phyloP scores from a whole-genome alignment of 257 asterid species.

The Gynochthodes officinalis region DNA sequence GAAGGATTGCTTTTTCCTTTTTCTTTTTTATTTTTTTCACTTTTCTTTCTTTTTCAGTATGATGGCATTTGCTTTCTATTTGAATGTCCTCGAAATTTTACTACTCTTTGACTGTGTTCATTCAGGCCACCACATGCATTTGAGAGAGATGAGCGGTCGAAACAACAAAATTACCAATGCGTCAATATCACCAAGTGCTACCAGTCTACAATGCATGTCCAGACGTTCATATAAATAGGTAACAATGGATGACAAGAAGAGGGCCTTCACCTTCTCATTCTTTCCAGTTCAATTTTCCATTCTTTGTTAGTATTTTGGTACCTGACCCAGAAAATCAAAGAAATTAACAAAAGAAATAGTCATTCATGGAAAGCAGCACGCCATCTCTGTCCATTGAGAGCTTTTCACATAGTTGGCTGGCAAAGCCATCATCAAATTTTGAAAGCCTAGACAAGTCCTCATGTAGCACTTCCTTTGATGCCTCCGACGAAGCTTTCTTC shows the following conservation, averaged over 20 bases:
- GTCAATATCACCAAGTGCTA: neutral
- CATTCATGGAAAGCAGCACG: slow-evolving; percentile 42
- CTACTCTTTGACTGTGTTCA: too few species aligned
- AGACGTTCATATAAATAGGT: too few species aligned
- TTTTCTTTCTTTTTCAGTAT: slow-evolving; percentile 35
- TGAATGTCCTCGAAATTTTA: neutral
- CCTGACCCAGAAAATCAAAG: neutral
- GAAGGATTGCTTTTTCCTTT: neutral
- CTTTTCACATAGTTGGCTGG: slow-evolving; percentile 71
- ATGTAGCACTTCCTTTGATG: slow-evolving; percentile 23
- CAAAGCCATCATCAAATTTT: slow-evolving; percentile 24
- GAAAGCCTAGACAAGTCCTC: slow-evolving; percentile 21
- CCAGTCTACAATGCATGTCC: neutral
- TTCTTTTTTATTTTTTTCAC: slow-evolving; percentile 23
- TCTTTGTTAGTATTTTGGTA: too few species aligned
- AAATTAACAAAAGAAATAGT: neutral
- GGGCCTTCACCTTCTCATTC: neutral
- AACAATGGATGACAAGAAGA: neutral
- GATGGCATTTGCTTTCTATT: slow-evolving; percentile 33
- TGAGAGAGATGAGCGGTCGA: too few species aligned
- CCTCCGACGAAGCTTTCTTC: slow-evolving; percentile 54
- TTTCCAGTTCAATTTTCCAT: neutral
- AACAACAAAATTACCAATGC: neutral
- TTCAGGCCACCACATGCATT: slow-evolving; percentile 50
- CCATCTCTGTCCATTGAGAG: slow-evolving; percentile 65